Evolutionary conservation across 768 basidiomycete genomes (phyloP).

Genomic region (Rhizopogon salebrosus): DNA sequence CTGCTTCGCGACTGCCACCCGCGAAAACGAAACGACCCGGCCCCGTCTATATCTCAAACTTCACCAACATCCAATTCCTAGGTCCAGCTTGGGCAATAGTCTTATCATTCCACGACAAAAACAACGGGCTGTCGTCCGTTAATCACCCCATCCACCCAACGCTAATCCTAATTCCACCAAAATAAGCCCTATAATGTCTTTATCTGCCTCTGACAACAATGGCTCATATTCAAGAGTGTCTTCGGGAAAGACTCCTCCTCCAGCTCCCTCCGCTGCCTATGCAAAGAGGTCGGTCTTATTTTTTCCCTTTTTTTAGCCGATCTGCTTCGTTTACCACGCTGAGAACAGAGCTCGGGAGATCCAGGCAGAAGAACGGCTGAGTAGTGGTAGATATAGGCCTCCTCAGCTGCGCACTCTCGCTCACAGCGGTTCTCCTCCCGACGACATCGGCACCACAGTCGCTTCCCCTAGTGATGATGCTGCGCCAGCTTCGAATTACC

Average conservation of each 20-base stretch:
- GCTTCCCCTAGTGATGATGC: constrained; percentile 54
- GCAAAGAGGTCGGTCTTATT: constrained; percentile 65
- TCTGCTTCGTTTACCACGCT: constrained; percentile 10
- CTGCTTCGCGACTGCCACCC: constrained; percentile 17
- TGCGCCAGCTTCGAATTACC: constrained; percentile 70
- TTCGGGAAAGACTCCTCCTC: constrained; percentile 86
- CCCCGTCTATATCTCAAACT: constrained; percentile 12
- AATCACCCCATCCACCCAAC: constrained; percentile 32
- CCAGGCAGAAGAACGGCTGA: constrained; percentile 68
- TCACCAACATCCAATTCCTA: constrained; percentile 7
- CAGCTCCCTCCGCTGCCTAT: constrained; percentile 84
- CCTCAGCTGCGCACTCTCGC: constrained; percentile 70
- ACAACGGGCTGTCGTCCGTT: constrained; percentile 25
- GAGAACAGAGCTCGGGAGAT: constrained; percentile 73
- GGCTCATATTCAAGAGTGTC: constrained; percentile 76
- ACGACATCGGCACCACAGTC: constrained; percentile 56
- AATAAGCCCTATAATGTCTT: constrained; percentile 77
- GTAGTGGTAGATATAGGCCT: constrained; percentile 64
- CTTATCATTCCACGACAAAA: constrained; percentile 28
- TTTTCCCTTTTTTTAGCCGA: constrained; percentile 10
- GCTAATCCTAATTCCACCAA: constrained; percentile 77
- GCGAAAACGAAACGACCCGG: constrained; percentile 20
- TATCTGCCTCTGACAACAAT: constrained; percentile 81
- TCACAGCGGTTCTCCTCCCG: constrained; percentile 68
- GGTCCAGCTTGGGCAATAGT: constrained; percentile 11